Percentiles rank a stretch among this genome's conserved stretches.
Evolutionary conservation across 495 filamentous ascomycete genomes (phyloP).

Genomic region (Neurospora sp.): DNA sequence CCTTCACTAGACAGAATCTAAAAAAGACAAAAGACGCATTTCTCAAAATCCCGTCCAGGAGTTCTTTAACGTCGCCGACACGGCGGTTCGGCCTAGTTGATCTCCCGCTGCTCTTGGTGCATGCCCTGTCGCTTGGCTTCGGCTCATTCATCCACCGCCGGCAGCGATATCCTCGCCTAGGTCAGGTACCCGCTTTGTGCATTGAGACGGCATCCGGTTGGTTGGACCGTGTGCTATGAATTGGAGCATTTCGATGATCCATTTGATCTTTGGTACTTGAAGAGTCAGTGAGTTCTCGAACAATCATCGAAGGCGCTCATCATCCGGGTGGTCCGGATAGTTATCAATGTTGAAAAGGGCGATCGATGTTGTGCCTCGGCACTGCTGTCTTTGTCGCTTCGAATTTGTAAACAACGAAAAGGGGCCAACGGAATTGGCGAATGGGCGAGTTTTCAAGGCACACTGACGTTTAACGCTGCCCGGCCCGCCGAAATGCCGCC

Average conservation of each 20-base stretch:
- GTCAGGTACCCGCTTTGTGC: neutral
- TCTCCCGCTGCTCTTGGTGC: neutral
- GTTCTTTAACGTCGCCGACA: neutral
- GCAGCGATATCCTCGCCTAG: neutral
- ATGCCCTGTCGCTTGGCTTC: neutral
- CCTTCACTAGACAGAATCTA: neutral
- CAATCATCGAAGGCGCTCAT: neutral
- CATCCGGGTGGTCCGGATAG: neutral
- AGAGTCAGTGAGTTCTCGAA: neutral
- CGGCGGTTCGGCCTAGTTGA: neutral
- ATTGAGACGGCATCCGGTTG: neutral
- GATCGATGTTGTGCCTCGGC: neutral
- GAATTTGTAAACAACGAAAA: neutral
- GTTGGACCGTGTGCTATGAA: neutral
- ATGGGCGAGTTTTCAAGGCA: neutral
- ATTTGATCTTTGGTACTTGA: neutral
- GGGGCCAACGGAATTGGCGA: neutral
- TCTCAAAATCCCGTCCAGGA: neutral
- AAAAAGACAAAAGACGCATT: neutral
- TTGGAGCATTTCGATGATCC: neutral
- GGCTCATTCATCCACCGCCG: neutral
- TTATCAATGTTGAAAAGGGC: neutral
- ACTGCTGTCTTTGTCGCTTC: neutral
- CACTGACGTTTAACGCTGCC: neutral
- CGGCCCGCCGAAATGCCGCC: neutral